Percentiles rank a stretch among this genome's conserved stretches.
phyloP scores from a whole-genome alignment of 2,329 filamentous ascomycete species.

The Hypoxylon sp. region DNA sequence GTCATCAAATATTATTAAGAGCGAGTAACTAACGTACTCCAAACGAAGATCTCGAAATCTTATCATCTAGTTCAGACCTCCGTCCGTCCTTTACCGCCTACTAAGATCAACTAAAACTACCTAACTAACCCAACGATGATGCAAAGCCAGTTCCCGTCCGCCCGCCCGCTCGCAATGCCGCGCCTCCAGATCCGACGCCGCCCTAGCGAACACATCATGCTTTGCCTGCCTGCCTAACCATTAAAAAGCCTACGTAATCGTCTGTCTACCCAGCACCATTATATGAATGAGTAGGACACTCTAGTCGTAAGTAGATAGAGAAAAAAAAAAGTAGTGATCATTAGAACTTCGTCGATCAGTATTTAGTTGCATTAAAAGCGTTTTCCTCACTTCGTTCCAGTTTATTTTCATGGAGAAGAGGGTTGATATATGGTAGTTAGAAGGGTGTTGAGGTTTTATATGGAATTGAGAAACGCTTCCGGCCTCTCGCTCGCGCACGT shows the following conservation, averaged over 20 bases:
- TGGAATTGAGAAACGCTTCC: conserved; percentile 48
- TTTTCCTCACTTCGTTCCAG: no score
- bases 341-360: conserved; percentile 12
- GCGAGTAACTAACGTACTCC: not conserved
- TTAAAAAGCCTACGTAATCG: not conserved
- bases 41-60: conserved; percentile 6
- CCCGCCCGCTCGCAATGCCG: not conserved
- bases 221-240: conserved; percentile 2
- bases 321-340: conserved; percentile 7
- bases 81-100: not conserved
- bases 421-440: not conserved
- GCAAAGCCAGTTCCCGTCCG: conserved; percentile 9
- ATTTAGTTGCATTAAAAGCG: conserved; percentile 14
- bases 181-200: conserved; percentile 12
- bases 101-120: not conserved
- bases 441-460: conserved; percentile 27
- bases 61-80: not conserved
- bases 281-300: conserved; percentile 6
- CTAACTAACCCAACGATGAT: conserved; percentile 6
- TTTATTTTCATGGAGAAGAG: no score
- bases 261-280: conserved; percentile 4
- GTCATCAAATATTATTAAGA: not conserved
- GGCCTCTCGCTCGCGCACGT: conserved; percentile 72
- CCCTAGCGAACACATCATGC: conserved; percentile 2
- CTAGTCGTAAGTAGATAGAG: conserved; percentile 18